These are phyloP conservation scores for Ilyonectria robusta DNA, from an alignment of 2,329 filamentous ascomycete species.

Conservation along the genomic window DNA sequence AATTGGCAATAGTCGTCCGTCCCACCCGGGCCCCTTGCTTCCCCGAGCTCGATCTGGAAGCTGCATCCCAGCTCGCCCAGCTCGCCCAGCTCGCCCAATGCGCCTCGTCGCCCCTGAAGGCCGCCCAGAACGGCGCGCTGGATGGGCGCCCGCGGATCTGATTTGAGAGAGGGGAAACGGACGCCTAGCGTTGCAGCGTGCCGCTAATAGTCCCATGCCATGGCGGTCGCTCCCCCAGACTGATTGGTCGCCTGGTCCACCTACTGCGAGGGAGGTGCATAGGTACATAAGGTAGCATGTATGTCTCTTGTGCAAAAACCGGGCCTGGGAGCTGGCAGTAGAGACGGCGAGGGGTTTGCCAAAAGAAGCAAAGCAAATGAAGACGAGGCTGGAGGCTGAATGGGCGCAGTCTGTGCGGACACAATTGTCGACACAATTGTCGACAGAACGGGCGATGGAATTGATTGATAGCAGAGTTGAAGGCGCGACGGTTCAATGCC, in stretches of 20 bases:
- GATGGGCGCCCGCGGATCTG: slow-evolving; percentile 1
- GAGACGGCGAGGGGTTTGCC: background rate
- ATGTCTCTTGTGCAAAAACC: background rate
- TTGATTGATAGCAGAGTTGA: background rate
- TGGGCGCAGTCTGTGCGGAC: background rate
- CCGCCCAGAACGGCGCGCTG: background rate
- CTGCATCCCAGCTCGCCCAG: background rate
- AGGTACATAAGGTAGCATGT: too few relatives aligned
- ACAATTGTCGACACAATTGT: background rate
- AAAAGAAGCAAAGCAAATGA: background rate
- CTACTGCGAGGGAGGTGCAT: background rate
- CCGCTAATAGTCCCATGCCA: slow-evolving; percentile 38
- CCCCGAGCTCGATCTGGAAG: background rate
- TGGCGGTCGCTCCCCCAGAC: slow-evolving; percentile 18
- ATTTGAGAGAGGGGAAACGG: background rate
- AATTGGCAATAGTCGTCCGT: background rate
- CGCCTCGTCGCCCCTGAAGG: background rate
- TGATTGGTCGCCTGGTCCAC: slow-evolving; percentile 37
- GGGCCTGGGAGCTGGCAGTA: background rate
- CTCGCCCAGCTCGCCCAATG: background rate
- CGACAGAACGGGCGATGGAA: background rate
- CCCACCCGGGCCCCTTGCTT: background rate
- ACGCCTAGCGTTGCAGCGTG: slow-evolving; percentile 31
- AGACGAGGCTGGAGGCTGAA: background rate
- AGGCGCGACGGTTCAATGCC: background rate